These are phyloP conservation scores for Coccinonectria pachysandricola DNA, from an alignment of 2,329 filamentous ascomycete species.

Conservation along the genomic window DNA sequence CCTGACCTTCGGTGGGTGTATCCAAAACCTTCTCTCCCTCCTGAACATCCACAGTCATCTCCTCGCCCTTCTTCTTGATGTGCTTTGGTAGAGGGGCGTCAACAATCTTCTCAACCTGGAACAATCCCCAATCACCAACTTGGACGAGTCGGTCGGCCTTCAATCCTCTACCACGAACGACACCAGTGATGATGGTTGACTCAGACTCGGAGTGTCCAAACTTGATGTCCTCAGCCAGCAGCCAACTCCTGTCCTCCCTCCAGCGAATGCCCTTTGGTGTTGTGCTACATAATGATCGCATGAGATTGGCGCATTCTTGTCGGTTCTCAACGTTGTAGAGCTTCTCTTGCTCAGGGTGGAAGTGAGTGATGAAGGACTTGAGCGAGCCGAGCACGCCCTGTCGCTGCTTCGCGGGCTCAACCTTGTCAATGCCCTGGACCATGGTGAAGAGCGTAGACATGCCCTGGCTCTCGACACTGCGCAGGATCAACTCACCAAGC, in stretches of 20 bases:
- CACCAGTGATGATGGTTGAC: conserved; percentile 69
- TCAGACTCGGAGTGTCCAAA: conserved; percentile 54
- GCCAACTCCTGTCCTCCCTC: conserved; percentile 93
- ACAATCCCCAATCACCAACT: conserved; percentile 87
- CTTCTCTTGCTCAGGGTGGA: conserved; percentile 87
- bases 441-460: conserved; percentile 85
- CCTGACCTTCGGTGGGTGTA: conserved; percentile 64
- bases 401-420: conserved; percentile 71
- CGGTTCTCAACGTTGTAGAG: conserved; percentile 78
- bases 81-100: conserved; percentile 57
- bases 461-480: conserved; percentile 85
- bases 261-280: conserved; percentile 90
- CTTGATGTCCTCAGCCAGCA: conserved; percentile 74
- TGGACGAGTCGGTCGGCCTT: conserved; percentile 88
- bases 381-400: conserved; percentile 70
- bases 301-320: conserved; percentile 83
- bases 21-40: conserved; percentile 52
- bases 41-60: conserved; percentile 64
- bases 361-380: conserved; percentile 88
- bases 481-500: conserved; percentile 73
- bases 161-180: conserved; percentile 74
- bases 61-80: conserved; percentile 51
- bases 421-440: conserved; percentile 66
- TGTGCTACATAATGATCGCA: conserved; percentile 83
- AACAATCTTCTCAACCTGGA: conserved; percentile 82